A percentile compares a stretch with the other conserved stretches of the same genome.
Conservation (phyloP, 2,329 filamentous ascomycete genomes). For the Scedosporium minutisporum region DNA sequence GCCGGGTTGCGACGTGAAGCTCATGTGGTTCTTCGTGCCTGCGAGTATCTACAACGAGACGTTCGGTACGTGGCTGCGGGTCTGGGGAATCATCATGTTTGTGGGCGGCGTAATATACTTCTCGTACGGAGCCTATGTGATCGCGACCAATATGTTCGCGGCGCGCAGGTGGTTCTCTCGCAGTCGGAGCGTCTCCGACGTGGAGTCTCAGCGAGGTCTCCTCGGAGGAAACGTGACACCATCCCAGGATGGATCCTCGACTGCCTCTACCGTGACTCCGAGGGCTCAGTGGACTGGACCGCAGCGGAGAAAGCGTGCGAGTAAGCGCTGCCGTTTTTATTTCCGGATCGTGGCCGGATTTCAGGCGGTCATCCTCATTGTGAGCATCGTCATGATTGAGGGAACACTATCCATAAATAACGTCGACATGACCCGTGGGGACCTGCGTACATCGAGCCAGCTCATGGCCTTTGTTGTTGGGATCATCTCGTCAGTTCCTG, state of each 20-base stretch:
- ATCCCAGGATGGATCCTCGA: neutral
- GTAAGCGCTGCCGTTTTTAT: neutral
- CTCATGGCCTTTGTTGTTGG: constrained; percentile 3
- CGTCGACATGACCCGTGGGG: neutral
- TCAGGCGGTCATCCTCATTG: neutral
- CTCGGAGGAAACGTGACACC: neutral
- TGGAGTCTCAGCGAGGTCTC: constrained; percentile 3
- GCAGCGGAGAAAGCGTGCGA: neutral
- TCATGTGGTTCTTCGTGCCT: constrained; percentile 6
- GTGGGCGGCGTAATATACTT: neutral
- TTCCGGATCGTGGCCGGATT: neutral
- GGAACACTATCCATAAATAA: neutral
- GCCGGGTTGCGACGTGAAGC: constrained; percentile 5
- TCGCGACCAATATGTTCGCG: constrained; percentile 1
- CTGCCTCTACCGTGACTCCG: neutral
- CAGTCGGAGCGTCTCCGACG: neutral
- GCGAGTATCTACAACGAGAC: constrained; percentile 1
- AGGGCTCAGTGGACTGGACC: neutral
- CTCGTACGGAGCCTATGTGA: neutral
- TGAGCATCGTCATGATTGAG: neutral
- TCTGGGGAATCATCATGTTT: constrained; percentile 2
- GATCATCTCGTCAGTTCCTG: neutral
- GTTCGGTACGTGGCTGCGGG: neutral
- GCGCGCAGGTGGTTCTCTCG: neutral
- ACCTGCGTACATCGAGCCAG: neutral